phyloP scores from a whole-genome alignment of 2,329 filamentous ascomycete genomes.

The Xylariaceae sp. region DNA sequence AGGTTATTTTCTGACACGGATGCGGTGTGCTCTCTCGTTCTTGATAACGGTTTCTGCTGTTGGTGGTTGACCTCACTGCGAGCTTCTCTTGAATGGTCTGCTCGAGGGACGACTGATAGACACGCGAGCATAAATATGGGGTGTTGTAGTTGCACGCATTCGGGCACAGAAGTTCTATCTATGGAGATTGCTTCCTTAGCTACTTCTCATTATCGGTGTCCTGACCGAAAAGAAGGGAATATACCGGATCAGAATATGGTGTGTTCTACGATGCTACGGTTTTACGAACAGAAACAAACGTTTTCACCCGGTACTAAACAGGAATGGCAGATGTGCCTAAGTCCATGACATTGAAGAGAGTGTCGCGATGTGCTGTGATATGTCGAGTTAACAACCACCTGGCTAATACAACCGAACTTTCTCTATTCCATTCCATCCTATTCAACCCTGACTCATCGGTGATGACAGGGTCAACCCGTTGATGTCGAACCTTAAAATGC shows the following conservation, averaged over 20 bases:
- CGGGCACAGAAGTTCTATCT: not conserved
- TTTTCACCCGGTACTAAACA: not conserved
- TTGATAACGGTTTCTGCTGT: not conserved
- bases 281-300: constrained; percentile 2
- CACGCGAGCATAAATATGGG: not conserved
- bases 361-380: not conserved
- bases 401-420: not conserved
- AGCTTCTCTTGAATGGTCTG: not conserved
- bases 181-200: not conserved
- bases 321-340: too few relatives aligned
- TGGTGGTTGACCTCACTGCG: not conserved
- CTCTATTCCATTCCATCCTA: not conserved
- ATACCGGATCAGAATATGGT: not conserved
- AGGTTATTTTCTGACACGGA: not conserved
- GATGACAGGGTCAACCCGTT: not conserved
- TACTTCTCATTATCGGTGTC: not conserved
- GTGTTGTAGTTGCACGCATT: not conserved
- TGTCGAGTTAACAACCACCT: not conserved
- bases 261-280: constrained; percentile 1
- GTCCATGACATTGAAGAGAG: not conserved
- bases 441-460: not conserved
- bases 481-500: not conserved
- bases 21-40: not conserved
- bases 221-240: not conserved
- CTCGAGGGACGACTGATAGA: not conserved